phyloP scores from a whole-genome alignment of 805 yeast genomes.

The Torulaspora franciscae region DNA sequence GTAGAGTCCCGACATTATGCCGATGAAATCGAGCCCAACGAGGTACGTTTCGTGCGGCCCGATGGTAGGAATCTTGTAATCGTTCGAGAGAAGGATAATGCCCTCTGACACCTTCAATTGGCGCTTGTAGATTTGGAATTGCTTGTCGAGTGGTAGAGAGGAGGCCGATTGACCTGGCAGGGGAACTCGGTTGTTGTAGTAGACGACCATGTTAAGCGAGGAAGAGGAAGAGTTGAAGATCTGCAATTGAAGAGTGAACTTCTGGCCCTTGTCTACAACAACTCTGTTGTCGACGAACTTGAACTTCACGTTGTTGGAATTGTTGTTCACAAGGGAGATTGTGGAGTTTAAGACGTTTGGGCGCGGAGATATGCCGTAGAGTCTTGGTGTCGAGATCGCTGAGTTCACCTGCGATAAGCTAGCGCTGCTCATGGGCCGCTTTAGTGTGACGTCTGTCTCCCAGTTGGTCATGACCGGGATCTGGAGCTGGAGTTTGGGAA shows the following conservation, averaged over 20 bases:
- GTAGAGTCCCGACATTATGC: slow-evolving; percentile 31
- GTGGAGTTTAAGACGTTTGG: slow-evolving; percentile 14
- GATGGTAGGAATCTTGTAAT: slow-evolving; percentile 31
- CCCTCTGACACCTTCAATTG: slow-evolving; percentile 28
- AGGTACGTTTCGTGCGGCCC: slow-evolving; percentile 28
- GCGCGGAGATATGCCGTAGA: slow-evolving; percentile 15
- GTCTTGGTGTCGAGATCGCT: slow-evolving; percentile 20
- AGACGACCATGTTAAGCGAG: slow-evolving; percentile 27
- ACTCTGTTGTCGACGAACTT: slow-evolving; percentile 25
- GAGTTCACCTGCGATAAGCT: slow-evolving; percentile 15
- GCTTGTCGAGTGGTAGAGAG: slow-evolving; percentile 22
- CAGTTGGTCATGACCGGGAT: slow-evolving; percentile 27
- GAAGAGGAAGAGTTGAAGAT: slow-evolving; percentile 27
- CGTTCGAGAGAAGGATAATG: slow-evolving; percentile 33
- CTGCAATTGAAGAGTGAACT: slow-evolving; percentile 26
- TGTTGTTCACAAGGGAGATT: slow-evolving; percentile 21
- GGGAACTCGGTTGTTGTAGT: slow-evolving; percentile 25
- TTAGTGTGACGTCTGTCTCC: slow-evolving; percentile 34
- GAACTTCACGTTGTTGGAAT: slow-evolving; percentile 25
- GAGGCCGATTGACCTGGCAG: slow-evolving; percentile 11
- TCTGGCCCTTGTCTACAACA: slow-evolving; percentile 22
- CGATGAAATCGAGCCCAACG: slow-evolving; percentile 29
- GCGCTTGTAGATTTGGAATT: slow-evolving; percentile 24
- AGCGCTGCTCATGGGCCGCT: slow-evolving; percentile 18
- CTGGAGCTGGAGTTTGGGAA: slow-evolving; percentile 1